Evolutionary conservation across 2,329 filamentous ascomycete genomes (phyloP), one percentile per base, ranked within the genome.

Genomic region (Ophioceras dolichostomum): DNA sequence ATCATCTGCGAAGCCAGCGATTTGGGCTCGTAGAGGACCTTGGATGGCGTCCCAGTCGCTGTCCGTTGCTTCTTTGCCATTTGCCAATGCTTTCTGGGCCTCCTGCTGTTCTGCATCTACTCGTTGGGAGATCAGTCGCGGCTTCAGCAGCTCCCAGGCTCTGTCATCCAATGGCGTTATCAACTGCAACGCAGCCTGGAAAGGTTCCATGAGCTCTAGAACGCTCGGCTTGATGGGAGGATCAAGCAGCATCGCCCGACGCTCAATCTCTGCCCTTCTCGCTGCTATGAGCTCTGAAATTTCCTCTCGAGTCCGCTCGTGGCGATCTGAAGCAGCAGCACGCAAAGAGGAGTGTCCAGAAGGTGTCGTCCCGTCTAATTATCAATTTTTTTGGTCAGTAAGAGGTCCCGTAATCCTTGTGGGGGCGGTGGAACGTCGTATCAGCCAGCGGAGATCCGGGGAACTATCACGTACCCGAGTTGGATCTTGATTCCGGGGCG

Each of bases 21-120:
- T 73, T 36, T 67, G 71, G 37, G 74, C 69, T 33, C 80, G 74
- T 19, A 86, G 59, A 1, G 80, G 76, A 19, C 70, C 69, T 53
- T 88, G 83, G 5, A 70, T 58, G 39, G 80, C 73, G 48, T 87
- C 79, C 75, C 81, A 87, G 46, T 80, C 72, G 41, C 71, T 67
- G 44, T 84, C 80, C 28, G 74, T 61, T 21, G 71, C 65, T 44
- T 81, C 75, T 49, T 75, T 69, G 16, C 68, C 66, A 32, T 63
- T 73, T 26, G 22, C 22, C 12, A 48, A 43, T 17, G 39, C 52
- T 36, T 62, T 56, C 43, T 64, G n/a, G n/a, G n/a, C 61, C 49
- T 73, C 66, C 43, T 68, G 62, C 34, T 67, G 61, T 55, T 83
- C 76, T n/a, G 79, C 79, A 45, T 71, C 68, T 41, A 68, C 64